Percentiles rank a stretch among this genome's conserved stretches.
Evolutionary conservation across 148 eudicot species (phyloP).

Genomic region (Nyssa sinensis): DNA sequence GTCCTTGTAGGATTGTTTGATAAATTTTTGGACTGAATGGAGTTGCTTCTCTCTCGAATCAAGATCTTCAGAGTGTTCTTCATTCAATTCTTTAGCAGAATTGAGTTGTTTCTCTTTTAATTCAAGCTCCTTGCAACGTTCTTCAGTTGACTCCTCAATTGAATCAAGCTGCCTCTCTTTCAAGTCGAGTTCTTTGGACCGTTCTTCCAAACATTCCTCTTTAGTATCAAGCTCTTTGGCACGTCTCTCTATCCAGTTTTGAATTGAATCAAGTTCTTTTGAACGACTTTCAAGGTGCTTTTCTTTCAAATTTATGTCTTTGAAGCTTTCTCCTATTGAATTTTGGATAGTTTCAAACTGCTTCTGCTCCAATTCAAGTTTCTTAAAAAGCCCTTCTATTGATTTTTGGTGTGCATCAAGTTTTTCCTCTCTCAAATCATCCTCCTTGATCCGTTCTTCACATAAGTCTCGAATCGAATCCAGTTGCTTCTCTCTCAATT

Average conservation of each 20-base stretch:
- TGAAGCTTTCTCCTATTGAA: slow-evolving; percentile 18
- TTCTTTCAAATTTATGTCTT: slow-evolving; percentile 31
- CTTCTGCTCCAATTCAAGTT: slow-evolving; percentile 26
- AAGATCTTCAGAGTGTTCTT: slow-evolving; percentile 19
- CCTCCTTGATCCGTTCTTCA: slow-evolving; percentile 16
- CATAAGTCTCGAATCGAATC: slow-evolving; percentile 12
- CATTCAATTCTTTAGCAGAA: background rate
- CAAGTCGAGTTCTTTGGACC: slow-evolving; percentile 7
- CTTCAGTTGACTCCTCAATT: slow-evolving; percentile 17
- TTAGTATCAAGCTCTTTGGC: slow-evolving; percentile 19
- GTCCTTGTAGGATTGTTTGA: slow-evolving; percentile 4
- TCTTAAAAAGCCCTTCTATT: slow-evolving; percentile 20
- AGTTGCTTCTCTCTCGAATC: slow-evolving; percentile 27
- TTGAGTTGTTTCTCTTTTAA: slow-evolving; percentile 25
- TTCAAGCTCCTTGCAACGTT: slow-evolving; percentile 25
- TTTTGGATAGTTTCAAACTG: slow-evolving; percentile 22
- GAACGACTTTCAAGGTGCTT: slow-evolving; percentile 8
- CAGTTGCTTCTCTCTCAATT: slow-evolving; percentile 10
- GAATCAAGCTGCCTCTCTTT: slow-evolving; percentile 5
- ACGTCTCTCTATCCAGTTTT: slow-evolving; percentile 12
- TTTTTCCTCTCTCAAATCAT: slow-evolving; percentile 35
- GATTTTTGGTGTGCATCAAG: slow-evolving; percentile 10
- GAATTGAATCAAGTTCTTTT: slow-evolving; percentile 9
- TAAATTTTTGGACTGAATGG: slow-evolving; percentile 17
- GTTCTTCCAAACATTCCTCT: slow-evolving; percentile 20